These are phyloP conservation scores for Suhomyces vadensis DNA, from an alignment of 805 yeast genomes.

Conservation along the genomic window DNA sequence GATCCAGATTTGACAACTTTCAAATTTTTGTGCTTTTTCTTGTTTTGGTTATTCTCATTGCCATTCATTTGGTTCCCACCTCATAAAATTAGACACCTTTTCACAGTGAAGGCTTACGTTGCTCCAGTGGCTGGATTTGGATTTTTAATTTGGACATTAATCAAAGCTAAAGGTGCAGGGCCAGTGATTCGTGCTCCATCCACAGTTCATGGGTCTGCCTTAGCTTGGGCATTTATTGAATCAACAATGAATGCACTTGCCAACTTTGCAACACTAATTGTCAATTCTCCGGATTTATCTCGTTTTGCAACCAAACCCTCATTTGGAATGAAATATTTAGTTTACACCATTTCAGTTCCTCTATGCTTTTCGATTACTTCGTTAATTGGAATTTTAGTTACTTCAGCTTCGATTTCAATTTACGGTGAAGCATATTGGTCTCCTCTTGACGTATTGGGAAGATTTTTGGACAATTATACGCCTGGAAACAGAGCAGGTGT, in stretches of 20 bases:
- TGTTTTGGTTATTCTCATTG: conserved; percentile 77
- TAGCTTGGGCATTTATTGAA: conserved; percentile 81
- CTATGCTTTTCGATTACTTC: conserved; percentile 77
- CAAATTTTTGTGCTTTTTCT: conserved; percentile 71
- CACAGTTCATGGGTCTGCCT: conserved; percentile 54
- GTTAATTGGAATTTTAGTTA: conserved; percentile 79
- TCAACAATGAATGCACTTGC: conserved; percentile 80
- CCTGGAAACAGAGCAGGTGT: conserved; percentile 77
- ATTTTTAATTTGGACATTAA: conserved; percentile 80
- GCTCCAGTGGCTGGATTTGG: conserved; percentile 85
- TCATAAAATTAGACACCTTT: conserved; percentile 77
- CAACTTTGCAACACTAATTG: conserved; percentile 85
- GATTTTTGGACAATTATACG: conserved; percentile 53
- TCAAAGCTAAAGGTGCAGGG: conserved; percentile 79
- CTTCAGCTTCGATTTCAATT: conserved; percentile 70
- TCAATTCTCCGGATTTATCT: conserved; percentile 87
- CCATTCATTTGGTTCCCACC: conserved; percentile 84
- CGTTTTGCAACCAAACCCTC: conserved; percentile 64
- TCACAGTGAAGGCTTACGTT: conserved; percentile 75
- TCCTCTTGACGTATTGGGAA: conserved; percentile 73
- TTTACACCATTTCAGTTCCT: conserved; percentile 65
- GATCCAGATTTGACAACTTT: conserved; percentile 68
- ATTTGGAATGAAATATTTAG: conserved; percentile 40
- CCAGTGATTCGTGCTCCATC: conserved; percentile 59
- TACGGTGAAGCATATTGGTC: conserved; percentile 79